A percentile compares a stretch with the other conserved stretches of the same genome.
Evolutionary conservation across 2,329 filamentous ascomycete genomes (phyloP).

Genomic region (Xylogone sp.): DNA sequence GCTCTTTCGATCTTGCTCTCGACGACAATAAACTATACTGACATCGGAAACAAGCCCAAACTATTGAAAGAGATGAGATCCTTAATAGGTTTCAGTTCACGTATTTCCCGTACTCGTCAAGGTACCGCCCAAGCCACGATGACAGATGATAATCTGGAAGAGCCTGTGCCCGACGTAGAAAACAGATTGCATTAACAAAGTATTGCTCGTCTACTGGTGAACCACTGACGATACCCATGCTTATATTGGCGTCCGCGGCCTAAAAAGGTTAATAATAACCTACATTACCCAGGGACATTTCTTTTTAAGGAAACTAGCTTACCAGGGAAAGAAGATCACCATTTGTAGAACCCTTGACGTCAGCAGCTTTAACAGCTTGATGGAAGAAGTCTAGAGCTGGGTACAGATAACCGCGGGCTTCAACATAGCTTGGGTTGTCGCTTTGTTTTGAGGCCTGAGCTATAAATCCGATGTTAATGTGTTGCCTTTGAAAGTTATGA

Average conservation of each 20-base stretch:
- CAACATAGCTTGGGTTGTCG: constrained; percentile 41
- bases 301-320: constrained; percentile 14
- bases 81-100: constrained; percentile 12
- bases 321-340: constrained; percentile 42
- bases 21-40: too few species aligned
- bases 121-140: constrained; percentile 42
- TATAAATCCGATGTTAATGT: not conserved
- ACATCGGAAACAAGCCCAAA: too few species aligned
- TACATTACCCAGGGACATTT: not conserved
- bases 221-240: constrained; percentile 45
- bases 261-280: constrained; percentile 17
- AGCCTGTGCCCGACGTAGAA: constrained; percentile 38
- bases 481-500: not conserved
- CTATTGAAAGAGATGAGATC: too few species aligned
- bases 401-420: constrained; percentile 45
- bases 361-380: constrained; percentile 40
- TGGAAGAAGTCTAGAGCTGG: constrained; percentile 48
- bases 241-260: constrained; percentile 50
- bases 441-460: too few species aligned
- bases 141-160: constrained; percentile 39
- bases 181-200: constrained; percentile 41
- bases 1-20: too few species aligned
- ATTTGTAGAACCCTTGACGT: constrained; percentile 30
- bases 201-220: constrained; percentile 37
- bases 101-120: constrained; percentile 40